Evolutionary conservation across 768 basidiomycete genomes (phyloP).

Genomic region (Dacryopinax spathularia): DNA sequence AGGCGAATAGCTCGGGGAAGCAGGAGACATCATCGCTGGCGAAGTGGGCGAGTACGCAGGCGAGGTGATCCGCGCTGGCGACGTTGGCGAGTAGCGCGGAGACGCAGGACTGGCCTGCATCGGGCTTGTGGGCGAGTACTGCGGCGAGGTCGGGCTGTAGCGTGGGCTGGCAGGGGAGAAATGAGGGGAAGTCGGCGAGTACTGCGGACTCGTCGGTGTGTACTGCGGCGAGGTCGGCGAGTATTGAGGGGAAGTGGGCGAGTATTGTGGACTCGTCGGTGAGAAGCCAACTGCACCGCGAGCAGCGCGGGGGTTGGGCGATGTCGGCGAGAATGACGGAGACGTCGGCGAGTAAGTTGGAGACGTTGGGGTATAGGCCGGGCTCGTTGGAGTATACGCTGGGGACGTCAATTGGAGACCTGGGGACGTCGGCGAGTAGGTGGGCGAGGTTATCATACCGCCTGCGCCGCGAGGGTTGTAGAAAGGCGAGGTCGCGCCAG

Average conservation of each 20-base stretch:
- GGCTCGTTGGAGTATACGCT: constrained; percentile 21
- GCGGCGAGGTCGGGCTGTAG: constrained; percentile 73
- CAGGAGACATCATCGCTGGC: constrained; percentile 35
- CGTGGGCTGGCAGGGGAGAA: constrained; percentile 84
- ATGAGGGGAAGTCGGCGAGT: constrained; percentile 77
- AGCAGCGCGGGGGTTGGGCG: constrained; percentile 34
- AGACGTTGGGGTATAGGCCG: constrained; percentile 20
- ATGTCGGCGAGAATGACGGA: constrained; percentile 79
- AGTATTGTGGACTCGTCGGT: constrained; percentile 28
- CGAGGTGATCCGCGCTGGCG: constrained; percentile 32
- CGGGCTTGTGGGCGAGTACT: constrained; percentile 17
- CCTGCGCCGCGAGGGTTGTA: constrained; percentile 47
- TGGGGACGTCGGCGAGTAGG: constrained; percentile 28
- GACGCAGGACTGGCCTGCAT: constrained; percentile 9
- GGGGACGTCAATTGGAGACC: constrained; percentile 22
- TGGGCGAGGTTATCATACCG: constrained; percentile 18
- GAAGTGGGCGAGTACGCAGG: constrained; percentile 65
- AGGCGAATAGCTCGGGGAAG: constrained; percentile 42
- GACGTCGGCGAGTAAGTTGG: constrained; percentile 37
- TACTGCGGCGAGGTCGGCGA: constrained; percentile 75
- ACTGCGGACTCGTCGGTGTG: constrained; percentile 80
- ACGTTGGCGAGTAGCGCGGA: constrained; percentile 9
- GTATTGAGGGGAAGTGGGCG: constrained; percentile 60
- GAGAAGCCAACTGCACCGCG: constrained; percentile 28
- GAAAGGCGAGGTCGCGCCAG: constrained; percentile 72